Evolutionary conservation across 306 rosid genomes (phyloP).

Genomic region (Pyrus communis): DNA sequence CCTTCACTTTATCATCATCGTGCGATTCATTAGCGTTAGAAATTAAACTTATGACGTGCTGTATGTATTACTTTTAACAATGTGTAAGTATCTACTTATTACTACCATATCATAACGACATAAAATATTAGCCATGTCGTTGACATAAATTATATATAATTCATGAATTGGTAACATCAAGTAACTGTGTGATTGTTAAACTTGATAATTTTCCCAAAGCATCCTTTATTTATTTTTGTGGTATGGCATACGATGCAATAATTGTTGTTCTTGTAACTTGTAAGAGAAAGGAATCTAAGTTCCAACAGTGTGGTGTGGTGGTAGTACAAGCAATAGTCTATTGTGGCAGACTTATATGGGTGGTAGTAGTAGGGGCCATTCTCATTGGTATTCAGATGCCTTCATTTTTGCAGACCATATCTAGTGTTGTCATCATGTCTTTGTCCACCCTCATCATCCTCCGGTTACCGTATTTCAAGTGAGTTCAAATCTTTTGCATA

Average conservation of each 20-base stretch:
- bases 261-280: background rate
- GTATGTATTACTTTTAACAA: no score
- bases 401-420: conserved; percentile 28
- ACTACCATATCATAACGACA: background rate
- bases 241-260: background rate
- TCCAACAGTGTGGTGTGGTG: background rate
- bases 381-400: conserved; percentile 18
- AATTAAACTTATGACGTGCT: accelerated
- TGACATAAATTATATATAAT: no score
- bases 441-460: background rate
- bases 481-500: no score
- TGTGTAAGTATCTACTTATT: background rate
- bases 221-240: background rate
- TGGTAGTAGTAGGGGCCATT: conserved; percentile 29
- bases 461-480: background rate
- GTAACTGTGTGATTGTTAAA: no score
- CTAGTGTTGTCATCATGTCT: conserved; percentile 29
- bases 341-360: conserved; percentile 13
- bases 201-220: no score
- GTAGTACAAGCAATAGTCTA: conserved; percentile 18
- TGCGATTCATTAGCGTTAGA: accelerated
- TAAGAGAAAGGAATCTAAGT: conserved; percentile 1
- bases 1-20: accelerated
- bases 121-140: no score
- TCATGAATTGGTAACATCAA: no score